Evolutionary conservation across 768 basidiomycete species (phyloP), one percentile per base, ranked within the genome.

Genomic region (Podaxis mareebaensis): DNA sequence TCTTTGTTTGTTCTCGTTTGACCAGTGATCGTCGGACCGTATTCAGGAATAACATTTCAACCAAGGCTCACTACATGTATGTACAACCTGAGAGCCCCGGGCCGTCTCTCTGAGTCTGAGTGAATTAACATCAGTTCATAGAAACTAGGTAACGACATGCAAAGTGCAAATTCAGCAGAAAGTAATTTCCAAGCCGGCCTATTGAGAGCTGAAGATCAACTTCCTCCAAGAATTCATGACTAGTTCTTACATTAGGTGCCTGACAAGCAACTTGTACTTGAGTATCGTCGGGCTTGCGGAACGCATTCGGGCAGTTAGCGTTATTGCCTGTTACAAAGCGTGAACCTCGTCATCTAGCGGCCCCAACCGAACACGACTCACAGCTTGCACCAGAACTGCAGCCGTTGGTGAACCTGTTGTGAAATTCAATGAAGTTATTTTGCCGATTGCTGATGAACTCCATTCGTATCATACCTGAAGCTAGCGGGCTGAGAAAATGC

Each of bases 331-430:
- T 6, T 36, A 20, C 17, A 55, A 24, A 39, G 51, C 13, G 38
- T 38, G 10, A 44, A 53, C 55, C 30, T 57, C 44, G 8, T 46
- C 44, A 36, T 42, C 57, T 10, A 12, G 26, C 7, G 4, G 15
- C 49, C 15, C 8, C 42, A 24, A 4, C 30, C 30, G 39, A 20
- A 17, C 3, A 15, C 17, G 44, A 66, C 77, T 72, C 64, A 80
- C 82, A 83, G 65, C 75, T 71, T n/a, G 77, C 72, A 1, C 82
- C 82, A n/a, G 70, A 64, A 56, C 77, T 77, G 58, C 81, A 82
- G 4, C 80, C 80, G 60, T 77, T 71, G 69, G 68, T 79, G 69
- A 78, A 82, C 15, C 80, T 79, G 36, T 36, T 22, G 12, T 24
- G 12, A 38, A 33, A 17, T 51, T 15, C 38, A 28, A 61, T n/a